Conservation (phyloP, 176 grass and related monocot genomes). For the Pontederia crassipes region DNA sequence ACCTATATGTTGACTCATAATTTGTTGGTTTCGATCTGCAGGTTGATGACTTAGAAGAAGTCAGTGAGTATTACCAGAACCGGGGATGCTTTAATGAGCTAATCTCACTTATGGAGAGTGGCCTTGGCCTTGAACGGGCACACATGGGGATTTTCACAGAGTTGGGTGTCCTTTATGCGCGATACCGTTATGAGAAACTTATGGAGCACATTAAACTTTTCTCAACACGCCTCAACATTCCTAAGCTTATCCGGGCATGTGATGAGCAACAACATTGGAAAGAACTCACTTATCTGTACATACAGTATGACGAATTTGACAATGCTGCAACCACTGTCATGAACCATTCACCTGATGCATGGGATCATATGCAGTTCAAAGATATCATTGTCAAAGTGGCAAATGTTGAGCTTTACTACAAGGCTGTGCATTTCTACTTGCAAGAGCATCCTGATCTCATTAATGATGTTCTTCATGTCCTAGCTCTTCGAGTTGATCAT, state of each 20-base stretch:
- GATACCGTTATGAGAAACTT: conserved; percentile 85
- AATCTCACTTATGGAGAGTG: conserved; percentile 38
- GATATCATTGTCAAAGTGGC: conserved; percentile 86
- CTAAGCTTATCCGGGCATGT: conserved; percentile 84
- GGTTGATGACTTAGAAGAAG: conserved; percentile 39
- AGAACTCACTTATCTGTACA: conserved; percentile 86
- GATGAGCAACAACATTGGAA: conserved; percentile 97
- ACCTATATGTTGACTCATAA: background rate
- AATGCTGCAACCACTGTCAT: conserved; percentile 94
- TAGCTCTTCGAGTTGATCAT: conserved; percentile 80
- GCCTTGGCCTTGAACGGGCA: conserved; percentile 50
- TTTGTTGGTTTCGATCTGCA: background rate
- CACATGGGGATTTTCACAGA: conserved; percentile 96
- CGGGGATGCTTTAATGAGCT: conserved; percentile 37
- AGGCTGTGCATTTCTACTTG: conserved; percentile 94
- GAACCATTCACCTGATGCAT: conserved; percentile 95
- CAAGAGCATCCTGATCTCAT: conserved; percentile 97
- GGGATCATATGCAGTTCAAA: conserved; percentile 98
- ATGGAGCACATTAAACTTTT: conserved; percentile 99
- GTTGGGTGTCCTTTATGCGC: conserved; percentile 76
- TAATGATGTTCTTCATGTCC: conserved; percentile 81
- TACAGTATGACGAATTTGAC: conserved; percentile 89
- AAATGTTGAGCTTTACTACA: conserved; percentile 91
- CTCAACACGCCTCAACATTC: conserved; percentile 78
- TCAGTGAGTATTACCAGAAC: conserved; percentile 42